These are phyloP conservation scores for Lepidium aucheri DNA, from an alignment of 345 rosid genomes.

Conservation along the genomic window DNA sequence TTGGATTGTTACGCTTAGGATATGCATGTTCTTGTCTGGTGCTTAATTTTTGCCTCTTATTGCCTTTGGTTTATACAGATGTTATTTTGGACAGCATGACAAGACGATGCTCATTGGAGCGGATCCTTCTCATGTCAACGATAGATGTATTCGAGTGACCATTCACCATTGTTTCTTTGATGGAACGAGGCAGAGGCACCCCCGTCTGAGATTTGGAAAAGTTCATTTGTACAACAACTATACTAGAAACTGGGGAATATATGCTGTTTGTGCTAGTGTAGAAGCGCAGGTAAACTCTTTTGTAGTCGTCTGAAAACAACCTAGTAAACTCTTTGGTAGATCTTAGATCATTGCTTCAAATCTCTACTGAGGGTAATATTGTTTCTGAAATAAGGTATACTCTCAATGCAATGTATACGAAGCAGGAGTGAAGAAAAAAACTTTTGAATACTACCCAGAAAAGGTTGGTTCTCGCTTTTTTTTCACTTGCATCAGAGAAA, in stretches of 20 bases:
- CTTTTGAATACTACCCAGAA: slow-evolving; percentile 75
- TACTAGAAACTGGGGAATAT: slow-evolving; percentile 81
- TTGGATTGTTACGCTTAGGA: neutral
- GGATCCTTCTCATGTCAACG: slow-evolving; percentile 60
- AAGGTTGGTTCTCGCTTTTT: slow-evolving; percentile 40
- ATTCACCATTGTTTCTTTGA: slow-evolving; percentile 94
- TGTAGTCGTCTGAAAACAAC: neutral
- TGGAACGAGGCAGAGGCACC: slow-evolving; percentile 81
- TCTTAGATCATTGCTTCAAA: neutral
- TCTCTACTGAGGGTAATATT: neutral
- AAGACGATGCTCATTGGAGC: slow-evolving; percentile 90
- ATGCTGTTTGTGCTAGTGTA: slow-evolving; percentile 92
- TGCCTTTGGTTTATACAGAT: slow-evolving; percentile 33
- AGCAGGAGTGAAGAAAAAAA: slow-evolving; percentile 78
- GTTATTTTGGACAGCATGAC: slow-evolving; percentile 68
- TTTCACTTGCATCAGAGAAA: slow-evolving; percentile 2
- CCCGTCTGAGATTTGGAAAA: slow-evolving; percentile 82
- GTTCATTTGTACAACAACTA: slow-evolving; percentile 89
- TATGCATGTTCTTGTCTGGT: neutral
- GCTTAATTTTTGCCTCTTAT: neutral
- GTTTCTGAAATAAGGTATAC: slow-evolving; percentile 44
- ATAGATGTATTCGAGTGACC: slow-evolving; percentile 77
- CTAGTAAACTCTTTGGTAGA: neutral
- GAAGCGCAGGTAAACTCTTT: slow-evolving; percentile 64
- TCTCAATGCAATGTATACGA: slow-evolving; percentile 94